Evolutionary conservation across 2,329 filamentous ascomycete genomes (phyloP).

Genomic region (Phaeosphaeriaceae sp.): DNA sequence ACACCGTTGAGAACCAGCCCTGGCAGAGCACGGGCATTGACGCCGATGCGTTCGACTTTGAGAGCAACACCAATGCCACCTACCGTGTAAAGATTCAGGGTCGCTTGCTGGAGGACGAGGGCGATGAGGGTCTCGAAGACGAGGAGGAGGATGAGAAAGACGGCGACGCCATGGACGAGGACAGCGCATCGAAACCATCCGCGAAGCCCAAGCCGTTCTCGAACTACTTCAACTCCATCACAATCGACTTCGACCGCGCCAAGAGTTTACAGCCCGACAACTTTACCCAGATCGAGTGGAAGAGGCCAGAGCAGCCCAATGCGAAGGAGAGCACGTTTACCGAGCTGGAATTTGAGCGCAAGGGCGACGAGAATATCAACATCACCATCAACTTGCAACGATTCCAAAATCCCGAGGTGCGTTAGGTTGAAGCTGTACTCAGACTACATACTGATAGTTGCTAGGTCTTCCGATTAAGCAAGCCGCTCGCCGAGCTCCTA

Average conservation of each 20-base stretch:
- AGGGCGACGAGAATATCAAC: slow-evolving; percentile 90
- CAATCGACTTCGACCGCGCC: slow-evolving; percentile 65
- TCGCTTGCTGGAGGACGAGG: slow-evolving; percentile 69
- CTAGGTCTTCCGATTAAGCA: slow-evolving; percentile 73
- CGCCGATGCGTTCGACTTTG: slow-evolving; percentile 82
- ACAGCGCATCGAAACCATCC: slow-evolving; percentile 49
- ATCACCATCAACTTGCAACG: slow-evolving; percentile 85
- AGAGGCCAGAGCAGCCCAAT: slow-evolving; percentile 73
- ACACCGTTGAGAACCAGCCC: slow-evolving; percentile 90
- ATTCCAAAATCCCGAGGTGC: slow-evolving; percentile 80
- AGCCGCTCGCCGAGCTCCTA: slow-evolving; percentile 80
- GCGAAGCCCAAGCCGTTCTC: slow-evolving; percentile 66
- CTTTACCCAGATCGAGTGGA: slow-evolving; percentile 79
- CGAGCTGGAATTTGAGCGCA: slow-evolving; percentile 87
- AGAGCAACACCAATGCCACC: slow-evolving; percentile 75
- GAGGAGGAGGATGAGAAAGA: slow-evolving; percentile 48
- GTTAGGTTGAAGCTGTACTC: not conserved
- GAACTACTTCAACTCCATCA: slow-evolving; percentile 82
- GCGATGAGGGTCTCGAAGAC: slow-evolving; percentile 40
- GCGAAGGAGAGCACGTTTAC: slow-evolving; percentile 82
- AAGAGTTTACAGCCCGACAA: slow-evolving; percentile 71
- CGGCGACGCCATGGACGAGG: slow-evolving; percentile 67
- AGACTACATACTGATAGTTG: not conserved
- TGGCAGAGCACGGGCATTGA: slow-evolving; percentile 80
- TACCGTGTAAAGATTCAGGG: slow-evolving; percentile 95